phyloP scores from a whole-genome alignment of 345 rosid genomes.

The Melaleuca alternifolia region DNA sequence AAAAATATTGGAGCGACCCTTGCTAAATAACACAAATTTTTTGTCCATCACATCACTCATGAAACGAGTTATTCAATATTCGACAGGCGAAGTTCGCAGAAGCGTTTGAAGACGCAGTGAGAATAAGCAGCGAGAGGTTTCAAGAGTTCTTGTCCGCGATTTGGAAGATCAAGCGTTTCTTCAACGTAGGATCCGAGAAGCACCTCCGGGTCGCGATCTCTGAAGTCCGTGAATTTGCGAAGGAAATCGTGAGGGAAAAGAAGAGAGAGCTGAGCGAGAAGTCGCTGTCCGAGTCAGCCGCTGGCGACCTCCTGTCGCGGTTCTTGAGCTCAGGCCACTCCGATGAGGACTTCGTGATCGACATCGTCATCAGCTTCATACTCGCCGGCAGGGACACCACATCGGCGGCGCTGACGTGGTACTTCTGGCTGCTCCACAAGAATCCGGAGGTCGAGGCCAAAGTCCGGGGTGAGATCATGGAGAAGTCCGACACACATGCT shows the following conservation, averaged over 20 bases:
- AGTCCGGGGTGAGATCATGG: conserved; percentile 25
- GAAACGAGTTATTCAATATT: too few relatives aligned
- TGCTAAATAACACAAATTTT: not conserved
- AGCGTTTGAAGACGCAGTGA: not conserved
- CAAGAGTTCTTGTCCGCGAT: not conserved
- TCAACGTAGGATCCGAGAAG: conserved; percentile 1
- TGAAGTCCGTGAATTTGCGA: conserved; percentile 34
- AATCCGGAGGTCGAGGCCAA: conserved; percentile 20
- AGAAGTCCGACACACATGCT: not conserved
- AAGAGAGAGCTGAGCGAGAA: conserved; percentile 8
- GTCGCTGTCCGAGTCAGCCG: conserved; percentile 5
- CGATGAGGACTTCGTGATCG: conserved; percentile 26
- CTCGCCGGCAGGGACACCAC: conserved; percentile 60
- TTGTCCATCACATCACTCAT: not conserved
- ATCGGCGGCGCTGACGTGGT: conserved; percentile 59
- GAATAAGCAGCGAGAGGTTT: not conserved
- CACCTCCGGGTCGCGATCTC: not conserved
- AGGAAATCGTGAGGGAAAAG: conserved; percentile 31
- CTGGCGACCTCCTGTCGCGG: conserved; percentile 36
- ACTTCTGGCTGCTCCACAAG: conserved; percentile 38
- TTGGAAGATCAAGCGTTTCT: conserved; percentile 2
- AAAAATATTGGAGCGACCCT: not conserved
- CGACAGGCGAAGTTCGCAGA: not conserved
- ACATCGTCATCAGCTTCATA: conserved; percentile 44
- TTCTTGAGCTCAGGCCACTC: conserved; percentile 40